These are phyloP conservation scores for Linum usitatissimum DNA, from an alignment of 345 rosid genomes.

Conservation along the genomic window DNA sequence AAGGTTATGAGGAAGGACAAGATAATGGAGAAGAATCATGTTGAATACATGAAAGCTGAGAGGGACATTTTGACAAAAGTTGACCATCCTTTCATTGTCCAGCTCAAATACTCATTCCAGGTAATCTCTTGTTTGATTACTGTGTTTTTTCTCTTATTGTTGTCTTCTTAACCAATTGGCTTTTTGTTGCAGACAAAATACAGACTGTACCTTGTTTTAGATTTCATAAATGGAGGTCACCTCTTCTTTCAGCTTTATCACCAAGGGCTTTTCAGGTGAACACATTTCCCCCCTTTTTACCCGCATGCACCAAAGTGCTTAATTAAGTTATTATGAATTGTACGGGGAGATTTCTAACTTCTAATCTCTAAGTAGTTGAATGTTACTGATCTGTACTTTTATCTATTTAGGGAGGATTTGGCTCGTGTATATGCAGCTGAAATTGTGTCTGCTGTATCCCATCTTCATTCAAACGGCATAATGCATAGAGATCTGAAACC, in stretches of 20 bases:
- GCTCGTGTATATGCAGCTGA: conserved; percentile 89
- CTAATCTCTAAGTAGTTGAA: conserved; percentile 7
- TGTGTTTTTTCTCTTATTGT: not conserved
- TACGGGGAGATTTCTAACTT: not conserved
- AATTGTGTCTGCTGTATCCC: conserved; percentile 76
- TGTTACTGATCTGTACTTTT: conserved; percentile 2
- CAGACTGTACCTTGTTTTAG: conserved; percentile 73
- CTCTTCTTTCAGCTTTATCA: conserved; percentile 91
- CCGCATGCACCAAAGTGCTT: not conserved
- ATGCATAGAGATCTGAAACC: conserved; percentile 99
- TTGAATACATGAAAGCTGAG: conserved; percentile 92
- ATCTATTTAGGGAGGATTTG: conserved; percentile 63
- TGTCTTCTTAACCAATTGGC: conserved; percentile 1
- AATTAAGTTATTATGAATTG: not conserved
- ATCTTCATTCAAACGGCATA: conserved; percentile 87
- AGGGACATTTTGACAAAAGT: conserved; percentile 74
- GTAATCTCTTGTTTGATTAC: conserved; percentile 22
- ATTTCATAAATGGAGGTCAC: conserved; percentile 94
- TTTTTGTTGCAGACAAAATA: conserved; percentile 64
- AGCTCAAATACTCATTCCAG: conserved; percentile 81
- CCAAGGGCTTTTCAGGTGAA: conserved; percentile 94
- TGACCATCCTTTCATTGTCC: conserved; percentile 90
- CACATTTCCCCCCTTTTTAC: not conserved
- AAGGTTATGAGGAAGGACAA: conserved; percentile 96
- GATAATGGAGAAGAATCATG: conserved; percentile 87